Percentiles rank a stretch among this genome's conserved stretches.
These are phyloP conservation scores for Aureobasidium leucospermi DNA, from an alignment of 2,329 filamentous ascomycete species.

Conservation along the genomic window DNA sequence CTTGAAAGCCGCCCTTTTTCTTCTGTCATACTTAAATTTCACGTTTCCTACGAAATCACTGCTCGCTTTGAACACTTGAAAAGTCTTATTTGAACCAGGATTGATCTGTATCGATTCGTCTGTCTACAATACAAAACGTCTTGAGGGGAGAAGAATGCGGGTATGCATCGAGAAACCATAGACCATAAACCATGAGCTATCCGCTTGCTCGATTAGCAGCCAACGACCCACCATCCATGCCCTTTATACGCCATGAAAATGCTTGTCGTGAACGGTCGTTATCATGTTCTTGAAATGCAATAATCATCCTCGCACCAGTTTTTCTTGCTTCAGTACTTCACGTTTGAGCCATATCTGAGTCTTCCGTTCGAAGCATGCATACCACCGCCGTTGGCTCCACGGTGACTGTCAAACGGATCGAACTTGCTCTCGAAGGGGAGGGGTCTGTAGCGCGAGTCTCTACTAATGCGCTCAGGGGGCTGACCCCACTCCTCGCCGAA, in stretches of 20 bases:
- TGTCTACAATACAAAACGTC: neutral
- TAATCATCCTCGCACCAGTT: neutral
- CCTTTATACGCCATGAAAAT: neutral
- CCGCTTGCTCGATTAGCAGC: neutral
- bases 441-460: conserved; percentile 29
- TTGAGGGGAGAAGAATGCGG: neutral
- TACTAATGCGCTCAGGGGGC: conserved; percentile 30
- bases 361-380: neutral
- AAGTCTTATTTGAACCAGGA: neutral
- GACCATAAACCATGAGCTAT: neutral
- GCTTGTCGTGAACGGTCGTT: neutral
- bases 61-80: neutral
- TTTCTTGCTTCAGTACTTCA: neutral
- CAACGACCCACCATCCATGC: neutral
- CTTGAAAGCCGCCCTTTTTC: conserved; percentile 5
- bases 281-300: neutral
- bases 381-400: neutral
- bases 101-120: neutral
- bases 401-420: conserved; percentile 16
- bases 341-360: neutral
- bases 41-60: neutral
- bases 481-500: conserved; percentile 32
- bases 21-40: neutral
- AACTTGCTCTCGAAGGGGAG: conserved; percentile 19
- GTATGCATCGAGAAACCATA: neutral